Percentiles rank a stretch among this genome's conserved stretches.
Conservation (phyloP, 768 basidiomycete genomes). For the Chlorophyllum brunneum region DNA sequence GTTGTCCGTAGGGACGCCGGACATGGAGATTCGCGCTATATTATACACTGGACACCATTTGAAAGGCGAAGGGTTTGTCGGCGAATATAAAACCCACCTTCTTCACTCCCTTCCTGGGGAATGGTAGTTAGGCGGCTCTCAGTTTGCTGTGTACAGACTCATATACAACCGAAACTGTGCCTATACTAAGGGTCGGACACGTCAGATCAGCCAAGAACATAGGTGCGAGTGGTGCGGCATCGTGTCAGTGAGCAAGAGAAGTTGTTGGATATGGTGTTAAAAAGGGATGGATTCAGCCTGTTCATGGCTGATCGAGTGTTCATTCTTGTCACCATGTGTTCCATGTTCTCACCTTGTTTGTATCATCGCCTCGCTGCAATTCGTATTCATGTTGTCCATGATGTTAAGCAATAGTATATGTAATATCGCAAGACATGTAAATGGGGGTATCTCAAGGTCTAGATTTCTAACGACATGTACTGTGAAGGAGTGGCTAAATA, state of each 20-base stretch:
- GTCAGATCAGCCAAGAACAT: constrained; percentile 24
- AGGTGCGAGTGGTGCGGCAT: constrained; percentile 23
- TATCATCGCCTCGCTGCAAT: too few relatives aligned
- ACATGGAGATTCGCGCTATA: constrained; percentile 39
- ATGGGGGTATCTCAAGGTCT: too few relatives aligned
- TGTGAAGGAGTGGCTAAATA: too few relatives aligned
- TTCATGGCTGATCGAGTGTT: background rate
- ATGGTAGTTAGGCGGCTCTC: constrained; percentile 68
- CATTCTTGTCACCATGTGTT: background rate
- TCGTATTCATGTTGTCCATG: too few relatives aligned
- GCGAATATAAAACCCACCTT: constrained; percentile 55
- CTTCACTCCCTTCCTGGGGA: background rate
- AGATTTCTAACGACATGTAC: too few relatives aligned
- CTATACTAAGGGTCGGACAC: constrained; percentile 30
- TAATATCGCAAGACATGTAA: too few relatives aligned
- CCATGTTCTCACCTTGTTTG: too few relatives aligned
- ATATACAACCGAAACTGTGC: constrained; percentile 43
- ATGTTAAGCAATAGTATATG: too few relatives aligned
- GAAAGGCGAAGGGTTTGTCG: constrained; percentile 91
- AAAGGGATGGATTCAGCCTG: constrained; percentile 56
- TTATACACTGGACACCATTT: constrained; percentile 72
- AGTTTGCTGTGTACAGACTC: constrained; percentile 91
- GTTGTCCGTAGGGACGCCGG: constrained; percentile 77
- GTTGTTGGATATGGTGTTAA: constrained; percentile 57
- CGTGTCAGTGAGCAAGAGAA: constrained; percentile 59